phyloP scores from a whole-genome alignment of 495 filamentous ascomycete genomes.

The Tuber microsphaerosporum region DNA sequence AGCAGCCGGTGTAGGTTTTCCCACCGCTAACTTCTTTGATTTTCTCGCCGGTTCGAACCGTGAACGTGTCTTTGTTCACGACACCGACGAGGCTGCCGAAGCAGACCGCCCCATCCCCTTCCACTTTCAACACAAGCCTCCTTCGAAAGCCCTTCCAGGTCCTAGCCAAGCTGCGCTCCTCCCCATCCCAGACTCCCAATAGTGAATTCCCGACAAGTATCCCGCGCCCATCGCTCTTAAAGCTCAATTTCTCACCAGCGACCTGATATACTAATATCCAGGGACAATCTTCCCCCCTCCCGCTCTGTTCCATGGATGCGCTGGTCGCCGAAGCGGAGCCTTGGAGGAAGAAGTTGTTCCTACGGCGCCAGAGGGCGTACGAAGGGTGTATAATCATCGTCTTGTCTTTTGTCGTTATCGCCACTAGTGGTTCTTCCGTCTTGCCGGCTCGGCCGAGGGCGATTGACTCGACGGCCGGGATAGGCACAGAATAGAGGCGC shows the following conservation, averaged over 20 bases:
- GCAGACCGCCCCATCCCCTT: not conserved
- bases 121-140: not conserved
- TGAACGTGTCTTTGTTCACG: not conserved
- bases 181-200: not conserved
- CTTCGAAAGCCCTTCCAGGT: not conserved
- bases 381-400: constrained; percentile 28
- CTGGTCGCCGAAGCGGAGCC: not conserved
- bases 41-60: not conserved
- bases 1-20: not conserved
- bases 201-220: not conserved
- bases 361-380: constrained; percentile 35
- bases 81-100: not conserved
- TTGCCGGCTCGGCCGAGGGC: not conserved
- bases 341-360: constrained; percentile 31
- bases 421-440: not conserved
- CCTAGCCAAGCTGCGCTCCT: not conserved
- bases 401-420: not conserved
- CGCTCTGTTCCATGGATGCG: not conserved
- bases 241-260: not conserved
- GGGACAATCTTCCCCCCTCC: not conserved
- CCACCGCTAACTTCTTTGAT: not conserved
- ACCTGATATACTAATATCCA: not conserved
- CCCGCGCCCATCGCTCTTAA: not conserved
- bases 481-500: not conserved
- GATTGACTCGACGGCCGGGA: not conserved